phyloP scores from a whole-genome alignment of 2,329 filamentous ascomycete species.

The Cytospora piceicola region DNA sequence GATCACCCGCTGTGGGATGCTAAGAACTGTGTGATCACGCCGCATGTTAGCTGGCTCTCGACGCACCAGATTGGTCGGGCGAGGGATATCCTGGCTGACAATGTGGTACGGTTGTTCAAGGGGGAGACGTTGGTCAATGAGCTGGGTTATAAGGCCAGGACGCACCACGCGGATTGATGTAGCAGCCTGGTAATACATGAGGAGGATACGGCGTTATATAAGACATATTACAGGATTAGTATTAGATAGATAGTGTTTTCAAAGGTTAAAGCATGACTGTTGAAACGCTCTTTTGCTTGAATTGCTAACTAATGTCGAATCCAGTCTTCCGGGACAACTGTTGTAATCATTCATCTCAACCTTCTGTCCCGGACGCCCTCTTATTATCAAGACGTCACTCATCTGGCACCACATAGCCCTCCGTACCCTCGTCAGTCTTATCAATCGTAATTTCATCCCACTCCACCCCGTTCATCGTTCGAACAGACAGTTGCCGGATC shows the following conservation, averaged over 20 bases:
- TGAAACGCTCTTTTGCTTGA: background rate
- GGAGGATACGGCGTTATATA: background rate
- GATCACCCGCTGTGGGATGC: slow-evolving; percentile 68
- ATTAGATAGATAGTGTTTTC: background rate
- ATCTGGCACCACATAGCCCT: slow-evolving; percentile 33
- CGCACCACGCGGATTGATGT: slow-evolving; percentile 4
- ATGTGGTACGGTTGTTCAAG: slow-evolving; percentile 36
- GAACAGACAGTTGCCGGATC: slow-evolving; percentile 25
- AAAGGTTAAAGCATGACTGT: background rate
- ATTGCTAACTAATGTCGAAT: background rate
- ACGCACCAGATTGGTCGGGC: slow-evolving; percentile 34
- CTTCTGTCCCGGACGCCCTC: background rate
- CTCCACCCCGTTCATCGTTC: slow-evolving; percentile 25
- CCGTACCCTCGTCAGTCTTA: slow-evolving; percentile 37
- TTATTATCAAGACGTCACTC: background rate
- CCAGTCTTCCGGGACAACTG: background rate
- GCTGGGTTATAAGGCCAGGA: slow-evolving; percentile 17
- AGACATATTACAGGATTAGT: background rate
- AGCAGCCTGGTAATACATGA: no score
- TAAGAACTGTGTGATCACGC: slow-evolving; percentile 62
- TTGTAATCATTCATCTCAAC: background rate
- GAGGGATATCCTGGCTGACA: slow-evolving; percentile 36
- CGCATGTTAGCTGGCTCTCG: slow-evolving; percentile 43
- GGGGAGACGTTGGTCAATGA: slow-evolving; percentile 37
- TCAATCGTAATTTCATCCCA: slow-evolving; percentile 30